phyloP scores from a whole-genome alignment of 192 early-diverging fungal genomes.

The Pilaira anomala region DNA sequence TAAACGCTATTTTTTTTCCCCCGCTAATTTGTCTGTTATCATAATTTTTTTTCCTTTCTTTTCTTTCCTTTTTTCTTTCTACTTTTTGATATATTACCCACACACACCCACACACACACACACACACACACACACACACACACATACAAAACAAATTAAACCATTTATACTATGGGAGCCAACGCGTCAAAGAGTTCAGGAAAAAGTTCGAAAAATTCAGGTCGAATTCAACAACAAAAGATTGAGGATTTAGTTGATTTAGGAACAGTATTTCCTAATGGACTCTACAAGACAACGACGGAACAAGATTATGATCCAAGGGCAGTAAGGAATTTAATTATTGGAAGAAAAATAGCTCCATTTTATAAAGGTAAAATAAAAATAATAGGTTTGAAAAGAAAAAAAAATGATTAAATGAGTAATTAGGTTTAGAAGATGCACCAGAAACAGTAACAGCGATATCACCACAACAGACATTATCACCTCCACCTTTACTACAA shows the following conservation, averaged over 20 bases:
- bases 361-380: slow-evolving; percentile 72
- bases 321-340: slow-evolving; percentile 71
- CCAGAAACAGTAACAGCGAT: slow-evolving; percentile 25
- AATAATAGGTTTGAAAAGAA: slow-evolving; percentile 33
- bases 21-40: background rate
- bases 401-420: slow-evolving; percentile 47
- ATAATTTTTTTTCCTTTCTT: slow-evolving; percentile 7
- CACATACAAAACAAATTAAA: no score
- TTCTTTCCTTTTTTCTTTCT: background rate
- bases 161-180: slow-evolving; percentile 36
- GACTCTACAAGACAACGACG: slow-evolving; percentile 55
- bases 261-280: slow-evolving; percentile 61
- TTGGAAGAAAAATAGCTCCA: slow-evolving; percentile 71
- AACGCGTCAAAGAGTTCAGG: slow-evolving; percentile 27
- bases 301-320: slow-evolving; percentile 78
- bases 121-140: no score
- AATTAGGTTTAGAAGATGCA: slow-evolving; percentile 37
- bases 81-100: no score
- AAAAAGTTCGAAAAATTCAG: background rate
- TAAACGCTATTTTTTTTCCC: no score
- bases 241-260: slow-evolving; percentile 53
- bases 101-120: no score
- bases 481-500: slow-evolving; percentile 19
- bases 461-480: slow-evolving; percentile 8
- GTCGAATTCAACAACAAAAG: slow-evolving; percentile 20